Conservation (phyloP, 148 eudicot genomes). For the Limonium bicolor region DNA sequence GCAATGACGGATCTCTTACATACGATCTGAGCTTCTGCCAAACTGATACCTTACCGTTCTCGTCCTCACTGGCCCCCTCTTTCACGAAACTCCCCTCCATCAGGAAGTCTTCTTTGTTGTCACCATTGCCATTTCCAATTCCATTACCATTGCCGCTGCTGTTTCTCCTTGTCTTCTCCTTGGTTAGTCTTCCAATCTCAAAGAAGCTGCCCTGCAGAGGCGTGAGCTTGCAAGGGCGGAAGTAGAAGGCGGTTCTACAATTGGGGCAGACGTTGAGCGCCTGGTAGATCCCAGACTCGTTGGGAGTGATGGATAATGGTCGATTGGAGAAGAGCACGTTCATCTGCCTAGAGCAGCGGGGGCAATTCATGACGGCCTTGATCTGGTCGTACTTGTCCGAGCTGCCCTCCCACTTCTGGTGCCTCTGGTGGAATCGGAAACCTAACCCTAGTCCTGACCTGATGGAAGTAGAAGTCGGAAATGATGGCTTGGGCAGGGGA, state of each 20-base stretch:
- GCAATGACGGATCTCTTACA: constrained; percentile 22
- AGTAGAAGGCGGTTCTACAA: constrained; percentile 71
- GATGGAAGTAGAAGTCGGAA: too few relatives aligned
- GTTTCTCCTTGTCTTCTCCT: constrained; percentile 5
- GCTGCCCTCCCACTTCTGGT: constrained; percentile 70
- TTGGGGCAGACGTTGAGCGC: constrained; percentile 57
- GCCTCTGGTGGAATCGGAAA: constrained; percentile 30
- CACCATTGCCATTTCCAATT: not conserved
- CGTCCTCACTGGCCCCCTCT: constrained; percentile 14
- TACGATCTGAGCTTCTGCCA: constrained; percentile 88
- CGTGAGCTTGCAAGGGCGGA: constrained; percentile 51
- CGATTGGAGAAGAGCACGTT: constrained; percentile 64
- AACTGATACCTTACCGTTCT: constrained; percentile 23
- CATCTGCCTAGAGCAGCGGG: constrained; percentile 57
- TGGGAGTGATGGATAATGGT: constrained; percentile 53
- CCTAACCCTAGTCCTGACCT: constrained; percentile 18
- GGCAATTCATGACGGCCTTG: constrained; percentile 65
- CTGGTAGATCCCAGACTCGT: constrained; percentile 45
- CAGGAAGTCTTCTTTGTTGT: constrained; percentile 3
- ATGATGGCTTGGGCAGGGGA: too few relatives aligned
- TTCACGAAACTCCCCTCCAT: constrained; percentile 17
- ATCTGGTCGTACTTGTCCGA: constrained; percentile 54
- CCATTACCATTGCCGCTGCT: not conserved
- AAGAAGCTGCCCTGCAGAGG: constrained; percentile 75
- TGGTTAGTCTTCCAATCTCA: constrained; percentile 65